Base-by-base conservation (phyloP, 2,329 filamentous ascomycete species). In the Basipetospora chlamydospora region DNA sequence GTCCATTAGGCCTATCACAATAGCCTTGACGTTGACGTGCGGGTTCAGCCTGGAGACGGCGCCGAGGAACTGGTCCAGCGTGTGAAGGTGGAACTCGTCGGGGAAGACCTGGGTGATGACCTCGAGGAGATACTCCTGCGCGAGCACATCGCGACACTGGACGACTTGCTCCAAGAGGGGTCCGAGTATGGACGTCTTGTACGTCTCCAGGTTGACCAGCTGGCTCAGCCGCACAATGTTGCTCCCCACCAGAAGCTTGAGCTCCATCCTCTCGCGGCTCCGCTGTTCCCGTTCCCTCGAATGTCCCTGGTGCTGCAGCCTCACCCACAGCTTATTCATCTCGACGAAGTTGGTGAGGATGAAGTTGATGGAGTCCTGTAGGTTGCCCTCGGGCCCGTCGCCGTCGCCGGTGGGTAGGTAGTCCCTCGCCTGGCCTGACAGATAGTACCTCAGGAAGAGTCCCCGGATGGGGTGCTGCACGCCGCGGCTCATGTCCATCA, bases 401-500 rank as follows among this genome's bases (percentile, higher is more conserved):
- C 85, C 74, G 42, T 76, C 78, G 33, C 83, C 83, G 1, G 73
- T 73, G 0, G 90, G 90, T 35, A 98, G 67, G 54, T 76, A 77
- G 57, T 98, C 90, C 50, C 90, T 73, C 26, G 90, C 88, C 62
- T 98, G 90, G 26, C 90, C 88, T 17, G 85, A 90, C 35, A 98
- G 72, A 54, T 95, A 98, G 60, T 98, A 98, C 53, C 90, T 78
- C 50, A 98, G 63, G 56, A 98, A 98, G 38, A 98, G 67, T 13
- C 90, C 90, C 40, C 90, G 83, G 43, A 95, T 87, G 12, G 90
- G 90, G 58, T 98, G 90, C 53, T 98, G 90, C 16, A 98, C 87
- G 39, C 90, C 90, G 44, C 90, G 75, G 60, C 86, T 96, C 90
- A 98, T 98, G 60, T 98, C 90, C 90, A 98, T 98, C 90, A 98